phyloP scores from a whole-genome alignment of 768 basidiomycete species.

The Suillus discolor region DNA sequence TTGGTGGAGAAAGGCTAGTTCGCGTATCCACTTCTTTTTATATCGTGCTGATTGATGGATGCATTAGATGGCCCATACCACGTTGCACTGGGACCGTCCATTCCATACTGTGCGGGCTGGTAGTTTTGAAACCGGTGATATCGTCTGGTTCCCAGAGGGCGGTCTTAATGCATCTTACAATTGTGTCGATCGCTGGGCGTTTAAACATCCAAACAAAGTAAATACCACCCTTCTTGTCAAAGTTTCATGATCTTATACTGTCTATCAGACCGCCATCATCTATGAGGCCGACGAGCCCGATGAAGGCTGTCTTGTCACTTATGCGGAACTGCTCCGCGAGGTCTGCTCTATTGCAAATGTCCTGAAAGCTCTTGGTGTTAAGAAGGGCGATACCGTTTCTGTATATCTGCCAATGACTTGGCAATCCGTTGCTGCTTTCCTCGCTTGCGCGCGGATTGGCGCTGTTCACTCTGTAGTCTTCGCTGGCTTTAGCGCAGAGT shows the following conservation, averaged over 20 bases:
- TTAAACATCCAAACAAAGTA: constrained; percentile 82
- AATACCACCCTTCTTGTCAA: constrained; percentile 3
- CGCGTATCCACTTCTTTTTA: neutral
- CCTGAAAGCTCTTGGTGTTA: constrained; percentile 85
- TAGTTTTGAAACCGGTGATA: constrained; percentile 81
- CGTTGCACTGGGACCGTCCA: constrained; percentile 84
- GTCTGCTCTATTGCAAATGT: constrained; percentile 91
- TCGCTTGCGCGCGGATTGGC: constrained; percentile 96
- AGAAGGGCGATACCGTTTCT: constrained; percentile 95
- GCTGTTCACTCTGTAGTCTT: constrained; percentile 98
- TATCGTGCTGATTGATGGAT: neutral
- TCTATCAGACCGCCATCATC: constrained; percentile 83
- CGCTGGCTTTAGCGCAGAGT: constrained; percentile 95
- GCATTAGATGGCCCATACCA: constrained; percentile 66
- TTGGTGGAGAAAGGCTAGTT: constrained; percentile 85
- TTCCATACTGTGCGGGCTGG: constrained; percentile 88
- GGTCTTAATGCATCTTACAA: constrained; percentile 94
- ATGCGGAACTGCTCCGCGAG: constrained; percentile 85
- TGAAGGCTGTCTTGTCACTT: constrained; percentile 75
- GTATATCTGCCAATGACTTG: constrained; percentile 93
- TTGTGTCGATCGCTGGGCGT: constrained; percentile 96
- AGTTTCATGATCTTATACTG: neutral
- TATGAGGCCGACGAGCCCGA: constrained; percentile 97
- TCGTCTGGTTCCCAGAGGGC: constrained; percentile 97
- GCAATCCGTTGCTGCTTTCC: constrained; percentile 95